These are phyloP conservation scores for Tolypocladium amazonense DNA, from an alignment of 2,329 filamentous ascomycete species.

Conservation along the genomic window DNA sequence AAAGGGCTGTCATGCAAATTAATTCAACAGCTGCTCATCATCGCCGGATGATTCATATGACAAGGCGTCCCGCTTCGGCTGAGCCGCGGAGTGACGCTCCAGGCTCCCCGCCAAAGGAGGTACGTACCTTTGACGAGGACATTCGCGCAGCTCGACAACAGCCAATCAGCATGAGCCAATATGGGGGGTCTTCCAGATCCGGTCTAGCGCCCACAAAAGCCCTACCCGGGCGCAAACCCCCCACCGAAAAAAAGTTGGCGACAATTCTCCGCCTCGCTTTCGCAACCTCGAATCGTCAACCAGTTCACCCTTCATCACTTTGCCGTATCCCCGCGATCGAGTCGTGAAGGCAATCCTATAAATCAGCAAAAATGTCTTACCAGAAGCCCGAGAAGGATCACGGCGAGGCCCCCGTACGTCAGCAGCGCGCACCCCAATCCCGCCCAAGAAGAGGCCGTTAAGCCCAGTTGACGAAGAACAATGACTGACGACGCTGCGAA, in stretches of 20 bases:
- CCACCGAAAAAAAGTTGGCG: conserved; percentile 8
- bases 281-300: conserved; percentile 2
- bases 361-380: conserved; percentile 67
- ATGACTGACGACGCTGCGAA: background rate
- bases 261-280: background rate
- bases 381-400: conserved; percentile 92
- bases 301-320: conserved; percentile 58
- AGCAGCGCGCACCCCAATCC: background rate
- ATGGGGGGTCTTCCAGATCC: background rate
- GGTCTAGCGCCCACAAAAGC: conserved; percentile 12
- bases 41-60: conserved; percentile 10
- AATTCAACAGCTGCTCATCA: background rate
- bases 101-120: background rate
- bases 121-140: conserved; percentile 4
- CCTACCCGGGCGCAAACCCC: conserved; percentile 6
- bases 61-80: background rate
- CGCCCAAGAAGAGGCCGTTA: no score
- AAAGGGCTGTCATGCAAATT: background rate
- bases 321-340: conserved; percentile 66
- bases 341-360: conserved; percentile 55
- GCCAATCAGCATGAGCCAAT: conserved; percentile 4
- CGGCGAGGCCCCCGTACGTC: conserved; percentile 74
- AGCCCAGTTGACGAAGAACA: background rate
- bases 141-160: background rate
- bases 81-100: background rate